phyloP scores from a whole-genome alignment of 73 alveolate species.

The Paramecium biaurelia region DNA sequence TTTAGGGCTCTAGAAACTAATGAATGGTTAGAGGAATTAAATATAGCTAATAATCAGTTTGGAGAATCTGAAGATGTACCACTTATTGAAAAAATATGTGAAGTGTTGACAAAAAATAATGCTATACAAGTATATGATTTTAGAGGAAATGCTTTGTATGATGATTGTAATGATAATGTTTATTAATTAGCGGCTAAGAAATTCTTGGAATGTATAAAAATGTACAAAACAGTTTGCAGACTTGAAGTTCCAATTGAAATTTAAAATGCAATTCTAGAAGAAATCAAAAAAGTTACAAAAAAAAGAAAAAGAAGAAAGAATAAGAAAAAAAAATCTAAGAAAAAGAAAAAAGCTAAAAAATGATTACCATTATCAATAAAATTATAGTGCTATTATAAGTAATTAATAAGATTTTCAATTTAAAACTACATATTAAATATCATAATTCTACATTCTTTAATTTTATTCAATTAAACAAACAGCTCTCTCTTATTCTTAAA shows the following conservation, averaged over 20 bases:
- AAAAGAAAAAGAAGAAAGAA: conserved; percentile 59
- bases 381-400: neutral
- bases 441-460: no score
- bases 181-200: neutral
- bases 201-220: conserved; percentile 53
- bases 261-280: conserved; percentile 50
- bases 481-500: no score
- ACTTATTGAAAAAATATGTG: conserved; percentile 62
- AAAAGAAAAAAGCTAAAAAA: conserved; percentile 61
- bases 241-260: conserved; percentile 41
- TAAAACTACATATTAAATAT: no score
- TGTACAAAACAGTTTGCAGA: conserved; percentile 58
- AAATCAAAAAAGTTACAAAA: conserved; percentile 53
- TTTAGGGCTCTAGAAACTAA: conserved; percentile 61
- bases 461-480: no score
- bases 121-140: conserved; percentile 56
- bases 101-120: conserved; percentile 54
- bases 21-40: conserved; percentile 61
- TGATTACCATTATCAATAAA: neutral
- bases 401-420: neutral
- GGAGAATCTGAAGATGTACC: conserved; percentile 66
- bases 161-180: conserved; percentile 45
- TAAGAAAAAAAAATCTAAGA: conserved; percentile 55
- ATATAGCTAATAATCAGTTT: conserved; percentile 61
- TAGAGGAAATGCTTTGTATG: conserved; percentile 60